Conservation (phyloP, 345 rosid genomes). For the Gossypium rotundifolium region DNA sequence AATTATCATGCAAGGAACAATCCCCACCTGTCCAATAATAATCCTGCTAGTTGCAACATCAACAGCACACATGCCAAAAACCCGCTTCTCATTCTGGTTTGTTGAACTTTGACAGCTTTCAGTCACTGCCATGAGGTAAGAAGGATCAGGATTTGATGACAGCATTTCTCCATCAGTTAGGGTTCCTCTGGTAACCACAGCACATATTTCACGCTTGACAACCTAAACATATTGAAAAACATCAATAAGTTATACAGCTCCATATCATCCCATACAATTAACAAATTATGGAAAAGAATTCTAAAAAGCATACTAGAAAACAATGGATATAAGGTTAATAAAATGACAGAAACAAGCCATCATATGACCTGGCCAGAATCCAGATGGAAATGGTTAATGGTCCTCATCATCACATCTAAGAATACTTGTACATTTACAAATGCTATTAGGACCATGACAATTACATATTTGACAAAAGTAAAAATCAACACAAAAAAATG, state of each 20-base stretch:
- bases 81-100: slow-evolving; percentile 33
- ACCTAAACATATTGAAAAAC: slow-evolving; percentile 47
- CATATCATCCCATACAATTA: neutral
- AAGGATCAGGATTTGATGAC: slow-evolving; percentile 82
- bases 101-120: slow-evolving; percentile 38
- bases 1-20: neutral
- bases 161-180: slow-evolving; percentile 86
- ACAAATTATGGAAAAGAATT: neutral
- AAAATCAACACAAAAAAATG: slow-evolving; percentile 1
- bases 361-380: neutral
- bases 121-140: slow-evolving; percentile 78
- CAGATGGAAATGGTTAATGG: neutral
- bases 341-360: slow-evolving; percentile 2
- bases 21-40: slow-evolving; percentile 74
- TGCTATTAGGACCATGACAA: neutral
- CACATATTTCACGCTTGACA: slow-evolving; percentile 96
- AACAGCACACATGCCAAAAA: slow-evolving; percentile 75
- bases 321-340: neutral
- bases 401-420: neutral
- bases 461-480: neutral
- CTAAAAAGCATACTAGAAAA: neutral
- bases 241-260: slow-evolving; percentile 18
- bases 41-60: slow-evolving; percentile 88
- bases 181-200: slow-evolving; percentile 86
- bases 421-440: neutral